phyloP scores from a whole-genome alignment of 1,284 basidiomycete genomes.

The Austroboletus novae-zelandiae region DNA sequence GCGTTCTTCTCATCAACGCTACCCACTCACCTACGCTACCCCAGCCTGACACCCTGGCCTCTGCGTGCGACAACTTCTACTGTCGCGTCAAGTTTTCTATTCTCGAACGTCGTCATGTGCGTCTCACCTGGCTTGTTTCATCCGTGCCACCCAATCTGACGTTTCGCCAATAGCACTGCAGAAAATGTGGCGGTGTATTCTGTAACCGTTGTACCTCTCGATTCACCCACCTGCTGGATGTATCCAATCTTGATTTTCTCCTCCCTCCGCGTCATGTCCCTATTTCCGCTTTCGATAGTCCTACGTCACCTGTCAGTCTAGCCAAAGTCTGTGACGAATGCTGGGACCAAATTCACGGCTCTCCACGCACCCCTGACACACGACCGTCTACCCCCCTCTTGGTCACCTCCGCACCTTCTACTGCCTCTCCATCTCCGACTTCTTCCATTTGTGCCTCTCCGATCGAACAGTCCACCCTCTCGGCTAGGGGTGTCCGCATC shows the following conservation, averaged over 20 bases:
- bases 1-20: background rate
- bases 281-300: conserved; percentile 52
- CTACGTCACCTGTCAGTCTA: conserved; percentile 48
- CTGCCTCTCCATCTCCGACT: conserved; percentile 32
- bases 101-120: conserved; percentile 68
- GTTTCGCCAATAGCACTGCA: conserved; percentile 54
- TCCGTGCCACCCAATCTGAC: conserved; percentile 19
- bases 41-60: conserved; percentile 55
- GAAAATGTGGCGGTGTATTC: conserved; percentile 78
- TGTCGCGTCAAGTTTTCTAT: conserved; percentile 63
- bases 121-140: conserved; percentile 25
- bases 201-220: conserved; percentile 58
- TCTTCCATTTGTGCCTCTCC: conserved; percentile 38
- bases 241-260: conserved; percentile 63
- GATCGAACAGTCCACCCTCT: conserved; percentile 27
- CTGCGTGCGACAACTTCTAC: conserved; percentile 67
- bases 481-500: conserved; percentile 20
- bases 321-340: conserved; percentile 72
- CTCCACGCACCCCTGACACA: conserved; percentile 45
- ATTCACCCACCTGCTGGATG: conserved; percentile 60
- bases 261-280: conserved; percentile 65
- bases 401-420: conserved; percentile 30
- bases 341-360: conserved; percentile 66
- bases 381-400: conserved; percentile 31
- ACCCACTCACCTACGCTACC: conserved; percentile 27